A percentile compares a stretch with the other conserved stretches of the same genome.
Conservation (phyloP, 2,329 filamentous ascomycete genomes). For the Teratosphaeria viscida region DNA sequence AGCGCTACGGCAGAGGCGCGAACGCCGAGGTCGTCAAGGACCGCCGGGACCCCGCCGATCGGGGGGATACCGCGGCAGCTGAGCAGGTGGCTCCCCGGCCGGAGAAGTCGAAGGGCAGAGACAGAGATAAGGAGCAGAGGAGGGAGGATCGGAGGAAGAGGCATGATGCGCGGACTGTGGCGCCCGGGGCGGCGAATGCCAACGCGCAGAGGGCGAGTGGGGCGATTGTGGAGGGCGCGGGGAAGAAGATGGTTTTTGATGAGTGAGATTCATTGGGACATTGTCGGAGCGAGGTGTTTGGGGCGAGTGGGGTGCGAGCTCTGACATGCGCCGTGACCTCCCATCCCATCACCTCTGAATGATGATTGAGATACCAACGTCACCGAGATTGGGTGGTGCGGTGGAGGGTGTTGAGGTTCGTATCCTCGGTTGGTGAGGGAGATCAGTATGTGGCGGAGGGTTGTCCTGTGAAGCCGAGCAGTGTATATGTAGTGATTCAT, state of each 20-base stretch:
- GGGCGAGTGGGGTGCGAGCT: not conserved
- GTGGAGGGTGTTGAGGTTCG: no score
- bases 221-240: constrained; percentile 65
- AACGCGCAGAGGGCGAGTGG: constrained; percentile 57
- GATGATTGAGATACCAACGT: no score
- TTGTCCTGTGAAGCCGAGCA: not conserved
- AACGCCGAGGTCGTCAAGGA: constrained; percentile 1
- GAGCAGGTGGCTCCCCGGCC: not conserved
- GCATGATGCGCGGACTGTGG: constrained; percentile 35
- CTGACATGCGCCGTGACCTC: no score
- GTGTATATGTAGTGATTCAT: no score
- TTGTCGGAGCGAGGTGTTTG: not conserved
- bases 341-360: no score
- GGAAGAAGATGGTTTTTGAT: constrained; percentile 76
- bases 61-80: not conserved
- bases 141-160: constrained; percentile 26
- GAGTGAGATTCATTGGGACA: not conserved
- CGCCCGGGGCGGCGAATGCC: constrained; percentile 34
- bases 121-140: constrained; percentile 19
- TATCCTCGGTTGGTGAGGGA: no score
- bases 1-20: constrained; percentile 60
- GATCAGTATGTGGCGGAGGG: no score
- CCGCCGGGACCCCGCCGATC: constrained; percentile 2
- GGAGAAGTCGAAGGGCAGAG: not conserved
- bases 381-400: no score